Conservation (phyloP, 1,284 basidiomycete genomes). For the Vanrija humicola region DNA sequence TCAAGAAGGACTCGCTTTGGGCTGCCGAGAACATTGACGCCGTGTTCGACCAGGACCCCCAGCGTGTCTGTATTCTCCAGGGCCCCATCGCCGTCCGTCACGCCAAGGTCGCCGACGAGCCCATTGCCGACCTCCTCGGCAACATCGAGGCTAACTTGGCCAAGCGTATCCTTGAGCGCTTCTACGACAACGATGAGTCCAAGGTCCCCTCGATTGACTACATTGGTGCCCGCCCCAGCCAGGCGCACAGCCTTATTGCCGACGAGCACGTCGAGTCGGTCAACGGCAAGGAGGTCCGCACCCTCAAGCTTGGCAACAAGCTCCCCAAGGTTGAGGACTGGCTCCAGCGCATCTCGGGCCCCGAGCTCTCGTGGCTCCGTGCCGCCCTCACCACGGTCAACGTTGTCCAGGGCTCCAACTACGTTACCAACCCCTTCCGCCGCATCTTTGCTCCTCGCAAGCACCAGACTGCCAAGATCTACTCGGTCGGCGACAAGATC, state of each 20-base stretch:
- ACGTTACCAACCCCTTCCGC: slow-evolving; percentile 84
- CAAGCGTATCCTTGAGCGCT: slow-evolving; percentile 71
- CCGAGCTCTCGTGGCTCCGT: slow-evolving; percentile 76
- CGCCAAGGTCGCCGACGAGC: slow-evolving; percentile 83
- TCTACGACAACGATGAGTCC: slow-evolving; percentile 73
- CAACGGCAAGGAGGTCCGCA: slow-evolving; percentile 52
- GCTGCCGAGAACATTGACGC: slow-evolving; percentile 97
- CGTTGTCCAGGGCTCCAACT: slow-evolving; percentile 76
- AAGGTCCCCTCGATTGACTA: slow-evolving; percentile 83
- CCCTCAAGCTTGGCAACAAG: slow-evolving; percentile 58
- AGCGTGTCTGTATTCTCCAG: slow-evolving; percentile 95
- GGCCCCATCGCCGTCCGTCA: slow-evolving; percentile 92
- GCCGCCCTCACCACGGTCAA: slow-evolving; percentile 78
- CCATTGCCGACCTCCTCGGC: slow-evolving; percentile 85
- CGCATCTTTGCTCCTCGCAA: slow-evolving; percentile 78
- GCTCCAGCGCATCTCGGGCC: slow-evolving; percentile 80
- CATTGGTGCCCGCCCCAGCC: slow-evolving; percentile 59
- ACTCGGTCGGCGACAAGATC: slow-evolving; percentile 42
- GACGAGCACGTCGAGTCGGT: slow-evolving; percentile 53
- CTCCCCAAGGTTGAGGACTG: slow-evolving; percentile 66
- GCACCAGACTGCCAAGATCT: slow-evolving; percentile 70
- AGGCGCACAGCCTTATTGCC: slow-evolving; percentile 54
- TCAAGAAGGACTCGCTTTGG: slow-evolving; percentile 99
- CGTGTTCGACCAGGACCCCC: slow-evolving; percentile 95
- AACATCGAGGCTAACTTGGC: slow-evolving; percentile 77